Percentiles rank a stretch among this genome's conserved stretches.
These are phyloP conservation scores for Kalmusia sp. DNA, from an alignment of 2,329 filamentous ascomycete genomes.

Conservation along the genomic window DNA sequence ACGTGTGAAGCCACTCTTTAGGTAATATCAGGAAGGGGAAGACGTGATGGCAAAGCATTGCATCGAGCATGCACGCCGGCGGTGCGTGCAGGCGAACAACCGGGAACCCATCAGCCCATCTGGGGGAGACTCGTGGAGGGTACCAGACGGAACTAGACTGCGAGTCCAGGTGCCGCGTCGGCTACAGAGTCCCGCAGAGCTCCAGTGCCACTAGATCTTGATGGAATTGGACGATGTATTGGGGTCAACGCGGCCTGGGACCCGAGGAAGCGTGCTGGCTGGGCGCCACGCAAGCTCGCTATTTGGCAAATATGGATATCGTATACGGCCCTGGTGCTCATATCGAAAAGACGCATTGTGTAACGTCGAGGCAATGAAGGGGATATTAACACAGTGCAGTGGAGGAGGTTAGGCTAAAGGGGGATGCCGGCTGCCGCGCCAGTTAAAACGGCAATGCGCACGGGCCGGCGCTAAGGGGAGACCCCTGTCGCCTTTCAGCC, in stretches of 20 bases:
- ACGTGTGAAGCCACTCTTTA: constrained; percentile 28
- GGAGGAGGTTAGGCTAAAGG: constrained; percentile 41
- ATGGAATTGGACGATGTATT: constrained; percentile 20
- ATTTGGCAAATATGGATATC: constrained; percentile 30
- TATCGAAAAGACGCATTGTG: constrained; percentile 27
- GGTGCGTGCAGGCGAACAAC: constrained; percentile 16
- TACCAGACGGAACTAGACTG: not conserved
- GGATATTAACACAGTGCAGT: constrained; percentile 38
- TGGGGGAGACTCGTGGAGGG: not conserved
- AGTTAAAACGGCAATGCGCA: constrained; percentile 33
- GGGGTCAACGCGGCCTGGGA: constrained; percentile 29
- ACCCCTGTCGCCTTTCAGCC: constrained; percentile 30
- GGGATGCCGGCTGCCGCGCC: constrained; percentile 20
- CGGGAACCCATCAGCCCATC: constrained; percentile 12
- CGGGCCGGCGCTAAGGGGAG: constrained; percentile 20
- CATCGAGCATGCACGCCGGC: constrained; percentile 16
- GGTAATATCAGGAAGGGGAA: constrained; percentile 18
- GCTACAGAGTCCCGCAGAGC: constrained; percentile 7
- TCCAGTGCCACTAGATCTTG: constrained; percentile 1
- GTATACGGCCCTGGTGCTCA: constrained; percentile 27
- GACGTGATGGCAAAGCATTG: constrained; percentile 17
- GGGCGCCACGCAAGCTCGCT: constrained; percentile 30
- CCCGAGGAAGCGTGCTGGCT: constrained; percentile 12
- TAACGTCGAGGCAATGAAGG: constrained; percentile 25
- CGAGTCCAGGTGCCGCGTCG: constrained; percentile 16